A percentile compares a stretch with the other conserved stretches of the same genome.
Evolutionary conservation across 306 rosid species (phyloP).

Genomic region (Vicia villosa): DNA sequence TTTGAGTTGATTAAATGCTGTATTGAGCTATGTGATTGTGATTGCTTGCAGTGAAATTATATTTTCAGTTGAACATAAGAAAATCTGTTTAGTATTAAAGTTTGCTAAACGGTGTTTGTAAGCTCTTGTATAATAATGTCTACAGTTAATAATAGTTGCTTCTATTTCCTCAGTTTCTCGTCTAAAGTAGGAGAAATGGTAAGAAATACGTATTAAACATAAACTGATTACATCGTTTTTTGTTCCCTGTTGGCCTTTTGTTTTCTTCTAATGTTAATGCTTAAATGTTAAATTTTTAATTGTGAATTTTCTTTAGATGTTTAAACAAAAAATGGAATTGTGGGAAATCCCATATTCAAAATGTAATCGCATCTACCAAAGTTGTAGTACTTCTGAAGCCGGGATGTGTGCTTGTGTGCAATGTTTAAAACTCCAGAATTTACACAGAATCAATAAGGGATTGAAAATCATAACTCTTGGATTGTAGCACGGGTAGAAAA

Average conservation of each 20-base stretch:
- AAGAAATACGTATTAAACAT: not conserved
- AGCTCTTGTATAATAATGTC: constrained; percentile 16
- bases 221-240: constrained; percentile 1
- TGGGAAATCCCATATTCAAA: not conserved
- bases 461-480: too few relatives aligned
- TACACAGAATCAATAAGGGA: too few relatives aligned
- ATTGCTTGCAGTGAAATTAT: constrained; percentile 33
- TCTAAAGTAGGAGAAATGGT: not conserved
- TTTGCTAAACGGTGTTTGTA: constrained; percentile 8
- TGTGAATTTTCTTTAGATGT: not conserved
- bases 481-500: too few relatives aligned
- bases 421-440: too few relatives aligned
- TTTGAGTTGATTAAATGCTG: constrained; percentile 76
- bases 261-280: not conserved
- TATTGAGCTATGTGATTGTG: constrained; percentile 67
- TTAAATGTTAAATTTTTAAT: not conserved
- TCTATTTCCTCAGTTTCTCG: not conserved
- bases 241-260: not conserved
- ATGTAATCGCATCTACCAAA: too few relatives aligned
- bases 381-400: too few relatives aligned
- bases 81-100: constrained; percentile 10
- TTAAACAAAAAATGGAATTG: not conserved
- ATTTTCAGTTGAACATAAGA: constrained; percentile 6
- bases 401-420: too few relatives aligned
- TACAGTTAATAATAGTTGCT: not conserved